These are phyloP conservation scores for Pestalotiopsis sp. DNA, from an alignment of 2,329 filamentous ascomycete genomes.

Conservation along the genomic window DNA sequence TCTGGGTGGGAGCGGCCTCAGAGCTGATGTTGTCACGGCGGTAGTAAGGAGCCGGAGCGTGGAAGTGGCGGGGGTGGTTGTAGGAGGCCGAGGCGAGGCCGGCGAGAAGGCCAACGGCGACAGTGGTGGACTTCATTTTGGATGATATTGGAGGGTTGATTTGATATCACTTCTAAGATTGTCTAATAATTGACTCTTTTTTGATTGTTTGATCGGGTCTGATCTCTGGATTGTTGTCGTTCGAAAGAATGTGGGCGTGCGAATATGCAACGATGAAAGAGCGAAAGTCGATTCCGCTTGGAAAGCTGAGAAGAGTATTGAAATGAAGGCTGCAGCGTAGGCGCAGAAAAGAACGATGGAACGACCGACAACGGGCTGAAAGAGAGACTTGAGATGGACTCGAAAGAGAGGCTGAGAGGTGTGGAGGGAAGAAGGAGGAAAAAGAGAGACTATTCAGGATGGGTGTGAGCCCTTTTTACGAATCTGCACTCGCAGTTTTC, in stretches of 20 bases:
- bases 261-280: conserved; percentile 28
- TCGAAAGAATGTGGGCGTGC: conserved; percentile 33
- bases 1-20: conserved; percentile 20
- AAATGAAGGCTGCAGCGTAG: conserved; percentile 29
- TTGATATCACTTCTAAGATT: conserved; percentile 8
- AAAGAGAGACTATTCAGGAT: conserved; percentile 22
- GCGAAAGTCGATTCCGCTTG: conserved; percentile 39
- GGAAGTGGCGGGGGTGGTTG: conserved; percentile 33
- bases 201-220: conserved; percentile 21
- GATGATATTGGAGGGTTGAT: conserved; percentile 12
- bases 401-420: conserved; percentile 14
- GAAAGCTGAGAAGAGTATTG: conserved; percentile 16
- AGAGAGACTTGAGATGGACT: conserved; percentile 27
- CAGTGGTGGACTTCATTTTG: conserved; percentile 37
- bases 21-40: conserved; percentile 29
- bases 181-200: conserved; percentile 16
- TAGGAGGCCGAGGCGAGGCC: conserved; percentile 33
- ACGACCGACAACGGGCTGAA: conserved; percentile 30
- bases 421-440: conserved; percentile 15
- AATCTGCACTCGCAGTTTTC: conserved; percentile 4
- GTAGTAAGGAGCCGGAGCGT: conserved; percentile 21
- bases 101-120: conserved; percentile 34
- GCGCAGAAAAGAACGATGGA: conserved; percentile 26
- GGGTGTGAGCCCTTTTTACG: conserved; percentile 29
- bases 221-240: conserved; percentile 30